Evolutionary conservation across 2,329 filamentous ascomycete species (phyloP), one percentile per base, ranked within the genome.

Genomic region (Arthrobotrys conoides): DNA sequence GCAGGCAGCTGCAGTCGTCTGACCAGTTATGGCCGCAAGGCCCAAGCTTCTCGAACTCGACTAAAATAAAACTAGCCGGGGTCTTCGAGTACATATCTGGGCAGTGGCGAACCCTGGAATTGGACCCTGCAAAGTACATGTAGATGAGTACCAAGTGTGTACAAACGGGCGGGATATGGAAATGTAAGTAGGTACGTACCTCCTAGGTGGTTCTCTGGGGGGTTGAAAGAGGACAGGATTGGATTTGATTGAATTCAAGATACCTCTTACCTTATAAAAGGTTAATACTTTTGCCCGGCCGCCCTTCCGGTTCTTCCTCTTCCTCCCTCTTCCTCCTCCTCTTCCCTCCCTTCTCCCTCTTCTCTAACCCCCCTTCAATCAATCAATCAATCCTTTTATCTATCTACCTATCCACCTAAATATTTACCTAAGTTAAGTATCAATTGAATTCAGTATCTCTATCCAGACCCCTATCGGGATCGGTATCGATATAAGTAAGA

Each of bases 11-110:
- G n/a, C 30, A 59, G 55, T 57, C 51, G 51, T 57, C 51, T 57
- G 51, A 57, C 51, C 16, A 36, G 27, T 10, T 9, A 33, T 22
- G 14, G 9, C 9, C 6, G 9, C 18, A n/a, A 16, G n/a, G 20
- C 14, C 18, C 16, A 33, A 44, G 33, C 33, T 61, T 61, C 57
- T 61, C 57, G 57, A 61, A 61, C 20, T 44, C 57, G 57, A 41
- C 57, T 44, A 61, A 44, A 44, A 61, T 44, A 61, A 27, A n/a
- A 27, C n/a, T 46, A 46, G 44, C 44, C 44, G 16, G 38, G 38
- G 38, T 44, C 33, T 36, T 3, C 9, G 33, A 36, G 33, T 36
- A 36, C 33, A 36, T 36, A 41, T 9, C 38, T 41, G 38, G 38
- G 38, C 38, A n/a, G 44, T 46, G 44, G 44, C n/a, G n/a, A 46